These are phyloP conservation scores for Solanum hybrid DNA, from an alignment of 305 asterid genomes.

Conservation along the genomic window DNA sequence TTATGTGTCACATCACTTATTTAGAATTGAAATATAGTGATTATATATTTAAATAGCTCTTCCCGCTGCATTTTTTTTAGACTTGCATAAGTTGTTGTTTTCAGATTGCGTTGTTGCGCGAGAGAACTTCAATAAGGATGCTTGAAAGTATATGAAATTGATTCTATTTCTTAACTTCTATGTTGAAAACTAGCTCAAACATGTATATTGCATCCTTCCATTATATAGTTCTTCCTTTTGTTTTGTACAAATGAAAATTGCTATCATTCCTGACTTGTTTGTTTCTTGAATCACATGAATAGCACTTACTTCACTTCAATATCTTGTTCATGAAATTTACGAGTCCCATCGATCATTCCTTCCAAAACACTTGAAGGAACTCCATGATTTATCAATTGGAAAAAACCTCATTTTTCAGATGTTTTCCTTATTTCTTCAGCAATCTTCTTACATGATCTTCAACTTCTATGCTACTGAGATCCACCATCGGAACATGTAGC, in stretches of 20 bases:
- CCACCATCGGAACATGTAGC: background rate
- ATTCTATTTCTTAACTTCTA: too few species aligned
- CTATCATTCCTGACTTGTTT: constrained; percentile 27
- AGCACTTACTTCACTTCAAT: constrained; percentile 24
- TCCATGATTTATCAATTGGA: constrained; percentile 54
- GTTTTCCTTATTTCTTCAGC: background rate
- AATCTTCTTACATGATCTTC: background rate
- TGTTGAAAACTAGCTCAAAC: too few species aligned
- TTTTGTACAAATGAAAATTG: constrained; percentile 11
- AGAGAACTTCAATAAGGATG: too few species aligned
- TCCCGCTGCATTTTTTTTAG: background rate
- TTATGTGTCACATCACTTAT: too few species aligned
- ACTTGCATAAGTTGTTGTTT: background rate
- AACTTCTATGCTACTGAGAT: background rate
- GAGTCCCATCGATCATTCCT: background rate
- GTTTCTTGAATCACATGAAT: background rate
- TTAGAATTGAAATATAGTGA: too few species aligned
- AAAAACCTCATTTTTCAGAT: constrained; percentile 34
- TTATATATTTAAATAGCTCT: background rate
- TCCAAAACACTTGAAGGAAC: constrained; percentile 28
- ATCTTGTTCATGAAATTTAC: constrained; percentile 44
- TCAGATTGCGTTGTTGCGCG: too few species aligned
- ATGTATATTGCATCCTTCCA: background rate
- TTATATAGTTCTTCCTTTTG: background rate
- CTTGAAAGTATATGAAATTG: too few species aligned